Conservation (phyloP, 2,329 filamentous ascomycete genomes). For the Ophiostoma ips region DNA sequence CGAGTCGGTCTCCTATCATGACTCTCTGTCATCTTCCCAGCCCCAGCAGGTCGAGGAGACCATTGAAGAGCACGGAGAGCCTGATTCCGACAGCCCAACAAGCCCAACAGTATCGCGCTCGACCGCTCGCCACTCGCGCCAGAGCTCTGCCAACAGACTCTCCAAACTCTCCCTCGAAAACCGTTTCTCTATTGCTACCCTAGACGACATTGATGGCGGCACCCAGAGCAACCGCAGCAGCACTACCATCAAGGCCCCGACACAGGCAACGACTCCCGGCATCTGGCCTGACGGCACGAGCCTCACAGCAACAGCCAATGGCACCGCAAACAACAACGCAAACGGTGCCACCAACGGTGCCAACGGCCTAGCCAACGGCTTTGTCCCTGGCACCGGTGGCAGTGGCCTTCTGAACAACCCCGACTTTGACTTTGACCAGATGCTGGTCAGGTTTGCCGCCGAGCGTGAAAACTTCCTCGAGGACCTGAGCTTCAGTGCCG, state of each 20-base stretch:
- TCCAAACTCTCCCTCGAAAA: constrained; percentile 35
- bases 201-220: constrained; percentile 45
- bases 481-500: constrained; percentile 78
- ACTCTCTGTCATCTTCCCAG: constrained; percentile 26
- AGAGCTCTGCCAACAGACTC: constrained; percentile 44
- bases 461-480: constrained; percentile 89
- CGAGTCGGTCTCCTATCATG: constrained; percentile 52
- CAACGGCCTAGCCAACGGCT: constrained; percentile 8
- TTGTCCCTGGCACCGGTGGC: constrained; percentile 20
- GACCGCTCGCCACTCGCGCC: constrained; percentile 43
- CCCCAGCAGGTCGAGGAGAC: constrained; percentile 37
- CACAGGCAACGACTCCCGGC: constrained; percentile 1
- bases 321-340: constrained; percentile 6
- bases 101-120: constrained; percentile 12
- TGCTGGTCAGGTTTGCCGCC: constrained; percentile 85
- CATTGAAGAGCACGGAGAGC: constrained; percentile 50
- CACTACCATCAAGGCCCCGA: constrained; percentile 39
- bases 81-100: constrained; percentile 26
- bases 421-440: constrained; percentile 88
- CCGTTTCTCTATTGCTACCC: constrained; percentile 35
- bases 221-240: constrained; percentile 52
- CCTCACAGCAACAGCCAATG: not conserved
- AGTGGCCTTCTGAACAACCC: constrained; percentile 18
- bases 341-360: not conserved
- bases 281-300: not conserved